Evolutionary conservation across 139 green algal species (phyloP), one percentile per base, ranked within the genome.

Genomic region (Coccomyxa sp.): DNA sequence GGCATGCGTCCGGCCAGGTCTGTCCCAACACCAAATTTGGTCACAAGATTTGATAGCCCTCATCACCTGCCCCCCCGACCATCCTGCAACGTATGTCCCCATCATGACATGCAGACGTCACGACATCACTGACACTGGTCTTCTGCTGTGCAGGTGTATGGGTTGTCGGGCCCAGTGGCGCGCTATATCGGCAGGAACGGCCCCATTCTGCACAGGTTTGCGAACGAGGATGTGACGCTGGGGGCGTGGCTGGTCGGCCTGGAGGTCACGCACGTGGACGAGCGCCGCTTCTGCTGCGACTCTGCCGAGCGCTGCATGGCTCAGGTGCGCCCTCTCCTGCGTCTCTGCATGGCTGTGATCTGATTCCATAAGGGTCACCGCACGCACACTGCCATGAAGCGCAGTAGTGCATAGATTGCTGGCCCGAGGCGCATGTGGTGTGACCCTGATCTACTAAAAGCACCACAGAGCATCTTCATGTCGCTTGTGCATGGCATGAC

Each of bases 171-270:
- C 22, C 74, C 81, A 7, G 81, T 93, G 68, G 89, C 87, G 7
- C 79, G 79, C 7, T 92, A 92, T 82, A 81, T 93, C 1, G 86
- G 77, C 7, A 81, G 81, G 24, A 88, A 86, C 33, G 83, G 79
- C 37, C 78, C 84, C 38, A 84, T 93, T 68, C 84, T 93, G 75
- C 89, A 95, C 71, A 36, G 76, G 12, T 95, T 88, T 76, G 81
- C 86, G 39, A 91, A 94, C 69, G 89, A 95, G 82, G 90, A 95
- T 78, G 88, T 94, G n/a, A 87, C 85, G 0, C 38, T 95, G 29
- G 90, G 90, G 6, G 84, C 91, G 12, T 95, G 90, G 90, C 75
- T 95, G 70, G 38, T 95, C 27, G 90, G 91, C 5, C 80, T 95
- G 41, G 84, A 95, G 12, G 79, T 95, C 14, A 69, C 83, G 33